These are phyloP conservation scores for Pezicula carpinea DNA, from an alignment of 2,329 filamentous ascomycete genomes.

Conservation along the genomic window DNA sequence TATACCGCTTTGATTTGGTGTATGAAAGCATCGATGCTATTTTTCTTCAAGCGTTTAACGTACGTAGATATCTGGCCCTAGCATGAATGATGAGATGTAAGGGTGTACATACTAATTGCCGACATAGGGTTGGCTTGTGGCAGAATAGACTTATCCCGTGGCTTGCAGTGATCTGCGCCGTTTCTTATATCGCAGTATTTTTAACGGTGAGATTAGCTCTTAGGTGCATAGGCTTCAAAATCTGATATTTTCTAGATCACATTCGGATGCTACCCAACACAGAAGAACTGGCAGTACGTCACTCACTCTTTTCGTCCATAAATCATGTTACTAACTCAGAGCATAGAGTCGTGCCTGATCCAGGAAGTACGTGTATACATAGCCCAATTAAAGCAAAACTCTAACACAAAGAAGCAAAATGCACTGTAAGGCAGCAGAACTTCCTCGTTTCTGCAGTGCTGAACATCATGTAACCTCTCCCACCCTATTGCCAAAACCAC, in stretches of 20 bases:
- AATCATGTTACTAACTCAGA: neutral
- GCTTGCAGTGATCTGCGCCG: constrained; percentile 20
- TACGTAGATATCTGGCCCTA: neutral
- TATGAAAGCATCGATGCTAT: constrained; percentile 24
- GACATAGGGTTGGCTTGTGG: constrained; percentile 25
- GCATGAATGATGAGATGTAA: neutral
- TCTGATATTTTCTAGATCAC: neutral
- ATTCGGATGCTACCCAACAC: neutral
- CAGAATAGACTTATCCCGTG: constrained; percentile 26
- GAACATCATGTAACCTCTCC: neutral
- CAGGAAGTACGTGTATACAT: neutral
- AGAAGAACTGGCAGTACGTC: constrained; percentile 1
- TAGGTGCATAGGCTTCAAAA: constrained; percentile 15
- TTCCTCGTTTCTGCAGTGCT: neutral
- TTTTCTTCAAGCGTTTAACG: constrained; percentile 14
- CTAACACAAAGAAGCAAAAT: neutral
- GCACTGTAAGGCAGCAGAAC: neutral
- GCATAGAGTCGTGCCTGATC: neutral
- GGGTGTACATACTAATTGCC: constrained; percentile 15
- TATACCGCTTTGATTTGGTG: constrained; percentile 33
- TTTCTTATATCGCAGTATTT: constrained; percentile 29
- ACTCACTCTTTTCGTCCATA: neutral
- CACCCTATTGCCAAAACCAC: neutral
- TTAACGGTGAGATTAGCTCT: constrained; percentile 24
- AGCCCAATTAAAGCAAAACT: neutral